Evolutionary conservation across 2,329 filamentous ascomycete species (phyloP).

Genomic region (Botrytis cinerea): DNA sequence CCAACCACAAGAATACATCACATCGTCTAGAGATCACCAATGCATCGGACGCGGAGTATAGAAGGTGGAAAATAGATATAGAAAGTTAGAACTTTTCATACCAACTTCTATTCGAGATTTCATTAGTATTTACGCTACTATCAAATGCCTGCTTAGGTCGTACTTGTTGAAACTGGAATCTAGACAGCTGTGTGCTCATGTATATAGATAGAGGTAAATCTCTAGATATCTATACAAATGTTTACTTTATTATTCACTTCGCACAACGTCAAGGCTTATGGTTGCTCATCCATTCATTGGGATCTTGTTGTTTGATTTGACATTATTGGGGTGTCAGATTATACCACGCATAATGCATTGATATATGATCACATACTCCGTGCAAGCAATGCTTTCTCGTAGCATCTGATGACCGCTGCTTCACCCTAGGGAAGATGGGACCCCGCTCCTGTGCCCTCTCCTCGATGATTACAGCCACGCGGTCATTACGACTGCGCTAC

Average conservation of each 20-base stretch:
- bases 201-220: not conserved
- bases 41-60: not conserved
- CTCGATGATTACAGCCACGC: not conserved
- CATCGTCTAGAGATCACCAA: not conserved
- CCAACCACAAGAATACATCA: constrained; percentile 3
- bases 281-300: not conserved
- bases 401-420: not conserved
- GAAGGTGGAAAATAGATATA: not conserved
- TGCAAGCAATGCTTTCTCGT: not conserved
- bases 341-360: not conserved
- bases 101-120: not conserved
- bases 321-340: too few species aligned
- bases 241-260: not conserved
- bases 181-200: not conserved
- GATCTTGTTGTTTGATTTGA: not conserved
- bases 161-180: not conserved
- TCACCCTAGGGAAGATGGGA: not conserved
- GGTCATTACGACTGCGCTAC: not conserved
- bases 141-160: not conserved
- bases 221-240: not conserved
- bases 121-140: not conserved
- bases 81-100: not conserved
- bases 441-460: not conserved
- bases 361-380: not conserved
- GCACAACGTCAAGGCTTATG: not conserved